Evolutionary conservation across 1,139 yeast species (phyloP).

Genomic region (Geotrichum bryndzae): DNA sequence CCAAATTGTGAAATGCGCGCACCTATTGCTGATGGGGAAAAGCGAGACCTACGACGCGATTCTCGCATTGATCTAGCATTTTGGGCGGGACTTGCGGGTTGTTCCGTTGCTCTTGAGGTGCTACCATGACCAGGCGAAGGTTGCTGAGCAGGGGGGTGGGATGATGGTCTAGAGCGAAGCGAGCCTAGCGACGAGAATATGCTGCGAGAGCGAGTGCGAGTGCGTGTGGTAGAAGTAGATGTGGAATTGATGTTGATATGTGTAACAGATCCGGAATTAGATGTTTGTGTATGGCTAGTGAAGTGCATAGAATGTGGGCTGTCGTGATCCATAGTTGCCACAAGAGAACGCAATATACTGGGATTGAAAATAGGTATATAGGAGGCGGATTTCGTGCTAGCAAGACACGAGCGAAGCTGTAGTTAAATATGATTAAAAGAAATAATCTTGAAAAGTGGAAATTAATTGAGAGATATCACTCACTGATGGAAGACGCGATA

Average conservation of each 20-base stretch:
- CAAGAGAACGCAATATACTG: background rate
- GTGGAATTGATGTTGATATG: background rate
- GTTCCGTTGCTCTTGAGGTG: background rate
- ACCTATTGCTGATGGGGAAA: background rate
- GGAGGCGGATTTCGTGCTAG: background rate
- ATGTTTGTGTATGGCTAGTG: background rate
- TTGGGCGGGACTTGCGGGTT: background rate
- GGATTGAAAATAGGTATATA: background rate
- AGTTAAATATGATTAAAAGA: background rate
- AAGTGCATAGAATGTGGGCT: background rate
- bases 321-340: constrained; percentile 1
- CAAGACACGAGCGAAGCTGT: background rate
- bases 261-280: background rate
- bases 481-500: background rate
- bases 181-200: background rate
- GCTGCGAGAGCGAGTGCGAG: background rate
- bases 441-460: background rate
- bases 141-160: background rate
- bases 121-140: background rate
- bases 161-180: background rate
- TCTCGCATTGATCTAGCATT: background rate
- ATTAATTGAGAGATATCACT: background rate
- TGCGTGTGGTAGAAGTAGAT: background rate
- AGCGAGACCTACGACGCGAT: background rate
- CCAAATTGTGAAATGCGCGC: constrained; percentile 4